Evolutionary conservation across 208 protist species (phyloP).

Genomic region (Trypanosoma platydactyli): DNA sequence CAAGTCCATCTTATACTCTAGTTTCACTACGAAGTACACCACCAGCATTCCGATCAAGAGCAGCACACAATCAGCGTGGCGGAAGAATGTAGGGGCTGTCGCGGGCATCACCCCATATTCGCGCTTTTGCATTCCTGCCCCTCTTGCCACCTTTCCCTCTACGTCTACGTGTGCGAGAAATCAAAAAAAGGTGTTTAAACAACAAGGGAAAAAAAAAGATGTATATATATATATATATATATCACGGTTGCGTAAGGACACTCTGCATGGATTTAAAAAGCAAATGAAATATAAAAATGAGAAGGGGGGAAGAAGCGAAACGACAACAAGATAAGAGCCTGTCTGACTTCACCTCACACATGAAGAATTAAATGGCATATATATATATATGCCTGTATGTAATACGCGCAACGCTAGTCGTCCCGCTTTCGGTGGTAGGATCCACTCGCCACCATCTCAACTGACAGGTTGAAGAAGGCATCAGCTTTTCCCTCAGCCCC

Average conservation of each 20-base stretch:
- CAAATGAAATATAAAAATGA: conserved; percentile 13
- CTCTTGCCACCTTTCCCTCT: background rate
- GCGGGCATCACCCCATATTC: background rate
- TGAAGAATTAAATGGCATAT: background rate
- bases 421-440: conserved; percentile 43
- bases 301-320: background rate
- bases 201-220: conserved; percentile 7
- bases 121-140: background rate
- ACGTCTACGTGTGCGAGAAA: background rate
- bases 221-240: background rate
- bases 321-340: no score
- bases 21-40: conserved; percentile 19
- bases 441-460: conserved; percentile 66
- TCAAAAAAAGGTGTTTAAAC: background rate
- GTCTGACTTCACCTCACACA: background rate
- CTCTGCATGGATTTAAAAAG: no score
- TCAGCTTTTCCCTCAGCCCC: conserved; percentile 42
- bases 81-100: background rate
- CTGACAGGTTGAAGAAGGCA: conserved; percentile 57
- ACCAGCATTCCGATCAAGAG: conserved; percentile 12
- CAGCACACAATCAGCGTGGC: conserved; percentile 5
- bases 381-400: background rate
- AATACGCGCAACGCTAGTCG: conserved; percentile 25
- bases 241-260: no score
- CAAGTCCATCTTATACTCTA: conserved; percentile 25